These are phyloP conservation scores for Cutaneotrichosporon mucoides DNA, from an alignment of 1,284 basidiomycete species.

Conservation along the genomic window DNA sequence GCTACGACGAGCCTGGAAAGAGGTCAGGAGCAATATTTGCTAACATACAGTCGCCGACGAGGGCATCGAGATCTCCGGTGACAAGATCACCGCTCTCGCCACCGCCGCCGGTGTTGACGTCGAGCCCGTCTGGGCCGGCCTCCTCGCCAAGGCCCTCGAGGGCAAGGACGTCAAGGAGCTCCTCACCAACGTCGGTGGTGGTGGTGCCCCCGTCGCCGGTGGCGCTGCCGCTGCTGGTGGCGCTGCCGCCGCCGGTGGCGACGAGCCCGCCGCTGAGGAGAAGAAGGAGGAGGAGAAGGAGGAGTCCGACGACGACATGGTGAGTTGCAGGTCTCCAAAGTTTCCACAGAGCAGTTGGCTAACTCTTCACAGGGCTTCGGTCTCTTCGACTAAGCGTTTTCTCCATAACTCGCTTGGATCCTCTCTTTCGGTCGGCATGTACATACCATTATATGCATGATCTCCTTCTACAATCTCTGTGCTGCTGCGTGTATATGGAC, in stretches of 20 bases:
- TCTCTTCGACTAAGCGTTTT: slow-evolving; percentile 65
- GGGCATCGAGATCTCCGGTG: slow-evolving; percentile 89
- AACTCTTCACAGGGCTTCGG: slow-evolving; percentile 62
- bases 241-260: slow-evolving; percentile 57
- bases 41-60: slow-evolving; percentile 69
- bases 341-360: background rate
- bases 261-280: slow-evolving; percentile 64
- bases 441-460: slow-evolving; percentile 14
- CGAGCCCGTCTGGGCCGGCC: slow-evolving; percentile 95
- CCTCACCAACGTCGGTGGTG: slow-evolving; percentile 84
- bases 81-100: slow-evolving; percentile 83
- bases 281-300: slow-evolving; percentile 77
- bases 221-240: slow-evolving; percentile 55
- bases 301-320: slow-evolving; percentile 85
- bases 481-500: too few relatives aligned
- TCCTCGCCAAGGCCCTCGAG: slow-evolving; percentile 96
- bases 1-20: background rate
- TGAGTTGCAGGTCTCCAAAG: slow-evolving; percentile 49
- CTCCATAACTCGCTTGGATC: slow-evolving; percentile 2
- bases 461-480: background rate
- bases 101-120: slow-evolving; percentile 77
- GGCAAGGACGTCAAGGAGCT: slow-evolving; percentile 97
- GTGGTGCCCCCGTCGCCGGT: slow-evolving; percentile 68
- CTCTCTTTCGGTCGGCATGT: slow-evolving; percentile 1
- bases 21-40: background rate